Evolutionary conservation across 805 yeast genomes (phyloP).

Genomic region (Candida xyloterini): DNA sequence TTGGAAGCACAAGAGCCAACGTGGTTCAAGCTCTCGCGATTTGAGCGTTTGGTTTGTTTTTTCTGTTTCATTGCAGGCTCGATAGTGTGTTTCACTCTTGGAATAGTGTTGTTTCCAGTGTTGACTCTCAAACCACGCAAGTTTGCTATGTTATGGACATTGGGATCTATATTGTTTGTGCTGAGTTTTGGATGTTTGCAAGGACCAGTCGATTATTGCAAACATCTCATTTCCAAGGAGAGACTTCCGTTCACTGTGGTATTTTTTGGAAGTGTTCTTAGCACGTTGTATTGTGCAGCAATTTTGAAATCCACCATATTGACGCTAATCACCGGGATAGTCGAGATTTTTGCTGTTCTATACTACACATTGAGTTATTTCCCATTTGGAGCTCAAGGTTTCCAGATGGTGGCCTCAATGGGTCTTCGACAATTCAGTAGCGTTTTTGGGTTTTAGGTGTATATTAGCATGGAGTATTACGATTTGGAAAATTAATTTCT

Average conservation of each 20-base stretch:
- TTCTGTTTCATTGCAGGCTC: conserved; percentile 74
- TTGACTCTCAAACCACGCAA: conserved; percentile 86
- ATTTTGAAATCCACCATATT: conserved; percentile 67
- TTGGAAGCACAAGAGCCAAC: conserved; percentile 57
- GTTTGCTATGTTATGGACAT: conserved; percentile 86
- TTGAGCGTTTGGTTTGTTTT: conserved; percentile 79
- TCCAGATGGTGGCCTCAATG: conserved; percentile 47
- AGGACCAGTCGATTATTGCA: conserved; percentile 81
- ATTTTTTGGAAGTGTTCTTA: conserved; percentile 74
- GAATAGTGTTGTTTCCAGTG: conserved; percentile 84
- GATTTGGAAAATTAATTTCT: conserved; percentile 1
- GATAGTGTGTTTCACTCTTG: conserved; percentile 73
- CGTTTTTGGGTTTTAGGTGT: conserved; percentile 39
- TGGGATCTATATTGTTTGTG: conserved; percentile 85
- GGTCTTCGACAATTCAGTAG: conserved; percentile 34
- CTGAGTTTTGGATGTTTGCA: conserved; percentile 86
- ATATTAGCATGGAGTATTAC: conserved; percentile 1
- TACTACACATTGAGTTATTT: conserved; percentile 91
- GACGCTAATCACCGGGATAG: conserved; percentile 69
- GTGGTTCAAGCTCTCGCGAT: conserved; percentile 72
- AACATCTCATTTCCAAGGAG: conserved; percentile 70
- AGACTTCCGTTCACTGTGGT: conserved; percentile 77
- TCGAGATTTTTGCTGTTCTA: conserved; percentile 82
- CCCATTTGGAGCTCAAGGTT: conserved; percentile 89
- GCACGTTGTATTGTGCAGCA: conserved; percentile 77